Evolutionary conservation across 2,329 filamentous ascomycete genomes (phyloP), one percentile per base, ranked within the genome.

Genomic region (Alternaria ventricosa): DNA sequence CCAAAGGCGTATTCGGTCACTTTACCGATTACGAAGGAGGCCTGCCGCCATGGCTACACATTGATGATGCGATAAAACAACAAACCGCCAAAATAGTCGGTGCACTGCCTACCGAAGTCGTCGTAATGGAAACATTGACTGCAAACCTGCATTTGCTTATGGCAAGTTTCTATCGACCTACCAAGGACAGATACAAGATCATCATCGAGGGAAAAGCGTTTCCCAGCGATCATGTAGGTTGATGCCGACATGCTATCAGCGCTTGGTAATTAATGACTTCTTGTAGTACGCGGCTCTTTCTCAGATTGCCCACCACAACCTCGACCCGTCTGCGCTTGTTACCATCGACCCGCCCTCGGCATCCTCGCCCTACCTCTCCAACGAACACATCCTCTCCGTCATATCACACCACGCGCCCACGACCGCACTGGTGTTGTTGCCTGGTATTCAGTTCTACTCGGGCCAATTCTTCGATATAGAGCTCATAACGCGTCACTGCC

Each of bases 201-300:
- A 91, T 96, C 56, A 85, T 95, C n/a, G 93, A 97, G 79, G 92
- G 92, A 80, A 94, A 94, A 75, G 93, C 94, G 0, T 97, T 97
- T 71, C 94, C 94, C 0, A 94, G 91, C 78, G 94, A 97, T 75
- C 90, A 93, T 79, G 89, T 90, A 84, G 47, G 77, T 54, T 46
- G 6, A 49, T 9, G 13, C 36, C 15, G 18, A 20, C 8, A 25
- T 36, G 23, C 18, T 13, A 12, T 5, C 4, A 25, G 8, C 43
- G 25, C 28, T 20, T 41, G 28, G 4, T 43, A 23, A 54, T 64
- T 43, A 25, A 41, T 63, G 50, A 63, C 49, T 13, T 30, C 9
- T 28, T 50, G 44, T 76, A 94, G 87, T 97, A 94, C 77, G 92
- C 92, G 5, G 88, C 96, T 28, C 90, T 94, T 78, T 94, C 92